A percentile compares a stretch with the other conserved stretches of the same genome.
Evolutionary conservation across 176 grass and related monocot species (phyloP).

Genomic region (Aegilops speltoides): DNA sequence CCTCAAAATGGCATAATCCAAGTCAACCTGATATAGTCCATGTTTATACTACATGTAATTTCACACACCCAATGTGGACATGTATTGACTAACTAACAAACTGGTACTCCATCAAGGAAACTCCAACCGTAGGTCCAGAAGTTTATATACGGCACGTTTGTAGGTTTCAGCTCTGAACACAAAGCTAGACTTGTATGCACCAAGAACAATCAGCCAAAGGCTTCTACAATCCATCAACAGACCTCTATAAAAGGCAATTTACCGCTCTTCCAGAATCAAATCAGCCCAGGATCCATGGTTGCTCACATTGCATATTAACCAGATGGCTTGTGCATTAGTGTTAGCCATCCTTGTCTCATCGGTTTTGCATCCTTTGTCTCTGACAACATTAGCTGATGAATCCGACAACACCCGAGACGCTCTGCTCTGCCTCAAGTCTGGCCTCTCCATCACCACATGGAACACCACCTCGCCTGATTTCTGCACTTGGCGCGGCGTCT

Average conservation of each 20-base stretch:
- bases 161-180: not conserved
- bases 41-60: not conserved
- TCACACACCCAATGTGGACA: not conserved
- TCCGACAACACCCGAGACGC: not conserved
- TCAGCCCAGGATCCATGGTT: not conserved
- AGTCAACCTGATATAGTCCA: not conserved
- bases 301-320: not conserved
- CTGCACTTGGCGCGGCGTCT: no score
- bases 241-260: not conserved
- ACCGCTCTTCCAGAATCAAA: not conserved
- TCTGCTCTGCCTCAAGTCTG: no score
- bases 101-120: not conserved
- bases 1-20: not conserved
- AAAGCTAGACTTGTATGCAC: not conserved
- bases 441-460: no score
- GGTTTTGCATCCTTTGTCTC: not conserved
- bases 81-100: not conserved
- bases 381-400: conserved; percentile 16
- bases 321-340: not conserved
- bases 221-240: not conserved
- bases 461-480: no score
- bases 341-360: not conserved
- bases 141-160: not conserved
- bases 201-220: not conserved
- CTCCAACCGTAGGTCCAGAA: not conserved